A percentile compares a stretch with the other conserved stretches of the same genome.
These are phyloP conservation scores for Quambalaria eucalypti DNA, from an alignment of 1,284 basidiomycete species.

Conservation along the genomic window DNA sequence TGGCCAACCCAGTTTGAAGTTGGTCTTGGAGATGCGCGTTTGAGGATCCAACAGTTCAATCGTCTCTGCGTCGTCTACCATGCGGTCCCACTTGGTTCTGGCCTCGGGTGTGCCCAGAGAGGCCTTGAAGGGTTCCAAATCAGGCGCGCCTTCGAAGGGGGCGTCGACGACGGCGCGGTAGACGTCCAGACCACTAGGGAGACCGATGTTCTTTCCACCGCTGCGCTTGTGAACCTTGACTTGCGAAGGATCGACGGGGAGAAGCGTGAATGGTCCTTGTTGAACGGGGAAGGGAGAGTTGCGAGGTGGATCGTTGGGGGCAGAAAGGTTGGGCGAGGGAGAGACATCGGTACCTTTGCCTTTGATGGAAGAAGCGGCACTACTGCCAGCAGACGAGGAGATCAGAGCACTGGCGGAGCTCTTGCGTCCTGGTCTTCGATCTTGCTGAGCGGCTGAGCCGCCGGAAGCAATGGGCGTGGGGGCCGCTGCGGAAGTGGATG, in stretches of 20 bases:
- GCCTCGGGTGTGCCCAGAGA: constrained; percentile 76
- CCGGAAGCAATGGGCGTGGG: constrained; percentile 4
- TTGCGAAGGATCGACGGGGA: constrained; percentile 8
- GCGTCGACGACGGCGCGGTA: constrained; percentile 76
- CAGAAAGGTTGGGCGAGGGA: neutral
- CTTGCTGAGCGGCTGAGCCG: constrained; percentile 6
- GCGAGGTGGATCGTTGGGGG: too few relatives aligned
- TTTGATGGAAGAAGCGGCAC: constrained; percentile 4
- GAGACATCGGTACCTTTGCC: neutral
- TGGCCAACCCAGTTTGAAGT: constrained; percentile 89
- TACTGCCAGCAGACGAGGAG: neutral
- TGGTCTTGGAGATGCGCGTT: constrained; percentile 77
- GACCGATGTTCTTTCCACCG: constrained; percentile 7
- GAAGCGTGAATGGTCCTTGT: constrained; percentile 1
- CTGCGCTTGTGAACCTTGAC: constrained; percentile 50
- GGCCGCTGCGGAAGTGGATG: constrained; percentile 10
- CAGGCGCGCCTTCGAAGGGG: constrained; percentile 56
- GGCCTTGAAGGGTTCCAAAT: constrained; percentile 71
- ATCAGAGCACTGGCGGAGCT: too few relatives aligned
- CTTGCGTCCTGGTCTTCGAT: constrained; percentile 12
- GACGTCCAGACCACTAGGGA: constrained; percentile 59
- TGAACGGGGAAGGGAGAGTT: too few relatives aligned
- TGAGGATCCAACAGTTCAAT: constrained; percentile 77
- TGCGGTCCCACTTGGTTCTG: constrained; percentile 75
- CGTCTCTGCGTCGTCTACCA: constrained; percentile 73